Evolutionary conservation across 2,329 filamentous ascomycete species (phyloP).

Genomic region (Scedosporium minutisporum): DNA sequence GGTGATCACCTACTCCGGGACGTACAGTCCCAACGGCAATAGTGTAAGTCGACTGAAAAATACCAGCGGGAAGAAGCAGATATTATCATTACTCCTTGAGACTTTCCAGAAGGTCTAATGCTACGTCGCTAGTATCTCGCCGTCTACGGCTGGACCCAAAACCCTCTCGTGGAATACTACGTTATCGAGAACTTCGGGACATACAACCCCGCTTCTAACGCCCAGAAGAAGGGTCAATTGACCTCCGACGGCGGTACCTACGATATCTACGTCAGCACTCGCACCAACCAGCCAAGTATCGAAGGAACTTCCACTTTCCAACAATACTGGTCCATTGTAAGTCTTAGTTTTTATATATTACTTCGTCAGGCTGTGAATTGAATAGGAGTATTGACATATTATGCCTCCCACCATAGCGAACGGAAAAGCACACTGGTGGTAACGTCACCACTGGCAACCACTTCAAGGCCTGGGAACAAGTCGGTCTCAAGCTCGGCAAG

Average conservation of each 20-base stretch:
- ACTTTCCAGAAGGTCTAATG: too few relatives aligned
- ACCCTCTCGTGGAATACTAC: slow-evolving; percentile 27
- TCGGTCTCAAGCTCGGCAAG: slow-evolving; percentile 37
- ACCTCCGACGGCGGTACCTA: slow-evolving; percentile 27
- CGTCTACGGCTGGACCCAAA: slow-evolving; percentile 27
- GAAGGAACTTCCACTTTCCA: slow-evolving; percentile 38
- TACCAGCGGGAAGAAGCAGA: background rate
- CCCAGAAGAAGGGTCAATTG: slow-evolving; percentile 22
- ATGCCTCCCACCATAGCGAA: slow-evolving; percentile 16
- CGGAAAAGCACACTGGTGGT: slow-evolving; percentile 37
- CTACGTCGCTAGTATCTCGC: slow-evolving; percentile 18
- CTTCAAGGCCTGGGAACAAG: slow-evolving; percentile 41
- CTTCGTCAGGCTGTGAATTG: too few relatives aligned
- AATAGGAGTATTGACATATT: too few relatives aligned
- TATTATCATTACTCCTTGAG: too few relatives aligned
- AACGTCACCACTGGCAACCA: slow-evolving; percentile 39
- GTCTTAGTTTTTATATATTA: background rate
- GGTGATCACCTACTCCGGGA: slow-evolving; percentile 8
- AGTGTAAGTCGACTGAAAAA: slow-evolving; percentile 6
- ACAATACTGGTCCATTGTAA: slow-evolving; percentile 40
- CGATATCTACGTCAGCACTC: slow-evolving; percentile 24
- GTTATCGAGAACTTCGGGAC: slow-evolving; percentile 27
- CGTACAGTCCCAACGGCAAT: slow-evolving; percentile 22
- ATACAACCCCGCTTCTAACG: slow-evolving; percentile 25
- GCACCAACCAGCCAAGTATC: slow-evolving; percentile 34